These are phyloP conservation scores for Mycothermus thermophilus DNA, from an alignment of 495 filamentous ascomycete species.

Conservation along the genomic window DNA sequence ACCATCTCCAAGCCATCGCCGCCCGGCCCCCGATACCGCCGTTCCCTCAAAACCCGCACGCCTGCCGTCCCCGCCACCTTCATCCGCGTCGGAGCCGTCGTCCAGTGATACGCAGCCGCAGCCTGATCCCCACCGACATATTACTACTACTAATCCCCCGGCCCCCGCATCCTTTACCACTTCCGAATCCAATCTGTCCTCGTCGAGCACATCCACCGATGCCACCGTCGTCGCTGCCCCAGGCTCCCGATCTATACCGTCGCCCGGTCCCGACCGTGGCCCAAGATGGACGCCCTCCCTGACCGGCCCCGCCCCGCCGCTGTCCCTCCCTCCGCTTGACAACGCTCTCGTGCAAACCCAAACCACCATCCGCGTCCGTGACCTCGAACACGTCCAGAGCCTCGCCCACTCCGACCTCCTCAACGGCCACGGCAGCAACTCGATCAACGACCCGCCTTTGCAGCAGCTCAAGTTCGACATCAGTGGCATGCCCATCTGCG, in stretches of 20 bases:
- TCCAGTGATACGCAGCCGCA: slow-evolving; percentile 22
- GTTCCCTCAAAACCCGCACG: too few relatives aligned
- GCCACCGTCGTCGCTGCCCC: slow-evolving; percentile 16
- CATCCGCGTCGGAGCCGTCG: slow-evolving; percentile 27
- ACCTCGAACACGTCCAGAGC: slow-evolving; percentile 78
- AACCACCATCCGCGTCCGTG: slow-evolving; percentile 55
- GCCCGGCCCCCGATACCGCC: too few relatives aligned
- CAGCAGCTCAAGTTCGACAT: slow-evolving; percentile 72
- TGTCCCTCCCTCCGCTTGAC: slow-evolving; percentile 5
- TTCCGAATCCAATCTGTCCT: too few relatives aligned
- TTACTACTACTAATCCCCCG: slow-evolving; percentile 33
- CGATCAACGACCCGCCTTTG: slow-evolving; percentile 33
- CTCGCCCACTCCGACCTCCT: slow-evolving; percentile 64
- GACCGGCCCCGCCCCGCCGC: slow-evolving; percentile 9
- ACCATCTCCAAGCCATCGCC: slow-evolving; percentile 30
- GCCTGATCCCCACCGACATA: slow-evolving; percentile 20
- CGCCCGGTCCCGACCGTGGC: slow-evolving; percentile 43
- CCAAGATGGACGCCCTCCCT: slow-evolving; percentile 10
- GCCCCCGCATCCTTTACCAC: too few relatives aligned
- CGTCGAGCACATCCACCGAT: slow-evolving; percentile 18
- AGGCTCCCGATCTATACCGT: slow-evolving; percentile 35
- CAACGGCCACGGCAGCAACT: slow-evolving; percentile 30
- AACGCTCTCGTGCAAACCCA: slow-evolving; percentile 12
- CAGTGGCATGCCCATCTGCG: slow-evolving; percentile 90
- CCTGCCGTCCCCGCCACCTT: slow-evolving; percentile 36